phyloP scores from a whole-genome alignment of 805 yeast genomes.

The Wickerhamomyces ciferrii region DNA sequence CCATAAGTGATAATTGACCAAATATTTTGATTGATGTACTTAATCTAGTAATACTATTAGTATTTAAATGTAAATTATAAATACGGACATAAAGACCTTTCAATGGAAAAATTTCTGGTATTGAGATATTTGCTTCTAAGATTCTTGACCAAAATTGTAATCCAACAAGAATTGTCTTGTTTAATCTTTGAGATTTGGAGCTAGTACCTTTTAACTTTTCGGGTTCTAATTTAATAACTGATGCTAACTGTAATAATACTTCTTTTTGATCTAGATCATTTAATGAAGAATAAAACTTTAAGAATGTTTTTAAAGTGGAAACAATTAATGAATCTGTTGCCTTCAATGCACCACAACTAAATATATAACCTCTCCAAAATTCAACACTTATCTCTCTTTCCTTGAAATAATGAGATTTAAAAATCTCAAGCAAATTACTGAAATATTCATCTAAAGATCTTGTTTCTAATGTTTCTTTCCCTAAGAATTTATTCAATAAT shows the following conservation, averaged over 20 bases:
- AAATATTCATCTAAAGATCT: conserved; percentile 23
- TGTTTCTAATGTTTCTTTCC: conserved; percentile 15
- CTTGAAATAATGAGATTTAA: conserved; percentile 8
- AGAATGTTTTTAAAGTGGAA: conserved; percentile 34
- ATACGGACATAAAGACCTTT: conserved; percentile 38
- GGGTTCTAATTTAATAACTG: conserved; percentile 22
- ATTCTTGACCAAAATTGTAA: conserved; percentile 19
- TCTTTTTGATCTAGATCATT: conserved; percentile 5
- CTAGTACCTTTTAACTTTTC: not conserved
- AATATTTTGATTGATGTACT: conserved; percentile 37
- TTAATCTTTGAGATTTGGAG: conserved; percentile 9
- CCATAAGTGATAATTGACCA: conserved; percentile 27
- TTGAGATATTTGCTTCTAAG: conserved; percentile 12
- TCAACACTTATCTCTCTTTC: conserved; percentile 18
- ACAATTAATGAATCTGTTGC: conserved; percentile 42
- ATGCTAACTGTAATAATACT: conserved; percentile 20
- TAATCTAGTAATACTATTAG: conserved; percentile 33
- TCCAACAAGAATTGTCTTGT: conserved; percentile 16
- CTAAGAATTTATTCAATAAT: conserved; percentile 26
- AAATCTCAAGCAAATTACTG: conserved; percentile 18
- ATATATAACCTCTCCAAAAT: conserved; percentile 52
- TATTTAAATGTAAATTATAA: conserved; percentile 53
- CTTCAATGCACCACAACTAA: conserved; percentile 52
- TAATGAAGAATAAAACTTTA: conserved; percentile 22
- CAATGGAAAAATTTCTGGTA: conserved; percentile 18